Evolutionary conservation across 352 stramenopile genomes (phyloP).

Genomic region (Phytophthora palmivora): DNA sequence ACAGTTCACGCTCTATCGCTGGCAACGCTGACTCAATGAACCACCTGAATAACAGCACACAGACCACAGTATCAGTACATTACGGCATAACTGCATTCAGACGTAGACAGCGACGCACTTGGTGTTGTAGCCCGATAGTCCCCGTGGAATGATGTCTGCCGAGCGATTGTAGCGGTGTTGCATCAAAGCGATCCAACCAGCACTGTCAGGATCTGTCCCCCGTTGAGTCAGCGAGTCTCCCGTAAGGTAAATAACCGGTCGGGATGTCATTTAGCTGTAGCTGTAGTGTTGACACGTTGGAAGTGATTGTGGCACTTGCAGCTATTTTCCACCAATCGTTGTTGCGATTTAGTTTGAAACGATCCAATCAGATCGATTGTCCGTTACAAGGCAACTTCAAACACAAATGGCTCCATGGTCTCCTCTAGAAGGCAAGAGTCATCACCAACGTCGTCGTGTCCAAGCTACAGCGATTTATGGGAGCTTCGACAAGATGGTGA

Average conservation of each 20-base stretch:
- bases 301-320: too few species aligned
- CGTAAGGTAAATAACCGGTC: conserved; percentile 48
- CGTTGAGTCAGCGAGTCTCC: conserved; percentile 67
- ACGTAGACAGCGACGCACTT: conserved; percentile 40
- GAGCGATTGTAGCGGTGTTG: conserved; percentile 55
- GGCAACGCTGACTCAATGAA: conserved; percentile 53
- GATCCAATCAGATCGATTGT: conserved; percentile 23
- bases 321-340: conserved; percentile 18
- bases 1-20: conserved; percentile 46
- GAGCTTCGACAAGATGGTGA: background rate
- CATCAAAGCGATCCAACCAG: conserved; percentile 50
- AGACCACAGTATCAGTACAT: background rate
- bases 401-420: conserved; percentile 25
- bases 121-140: conserved; percentile 59
- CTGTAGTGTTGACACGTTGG: too few species aligned
- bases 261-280: too few species aligned
- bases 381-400: conserved; percentile 36
- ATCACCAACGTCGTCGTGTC: conserved; percentile 14
- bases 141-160: conserved; percentile 51
- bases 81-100: too few species aligned
- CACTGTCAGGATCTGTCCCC: conserved; percentile 34
- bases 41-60: conserved; percentile 37
- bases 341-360: conserved; percentile 1
- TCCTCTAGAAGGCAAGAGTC: conserved; percentile 11
- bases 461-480: conserved; percentile 11